These are phyloP conservation scores for Fistulifera solaris DNA, from an alignment of 108 stramenopile genomes.

Conservation along the genomic window DNA sequence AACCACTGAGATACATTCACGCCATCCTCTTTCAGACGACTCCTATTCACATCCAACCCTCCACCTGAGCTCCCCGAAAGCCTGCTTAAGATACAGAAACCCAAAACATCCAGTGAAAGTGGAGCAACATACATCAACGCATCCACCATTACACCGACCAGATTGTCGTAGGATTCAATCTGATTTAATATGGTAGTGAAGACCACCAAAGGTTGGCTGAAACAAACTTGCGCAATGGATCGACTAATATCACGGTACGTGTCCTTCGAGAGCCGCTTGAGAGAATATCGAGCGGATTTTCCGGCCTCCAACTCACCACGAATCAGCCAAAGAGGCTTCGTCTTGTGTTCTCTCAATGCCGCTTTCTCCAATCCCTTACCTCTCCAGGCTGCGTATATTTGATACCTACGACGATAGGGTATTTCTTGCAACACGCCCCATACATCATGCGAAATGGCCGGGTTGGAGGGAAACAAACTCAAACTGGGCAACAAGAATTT, in stretches of 20 bases:
- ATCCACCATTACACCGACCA: constrained; percentile 89
- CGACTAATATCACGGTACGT: constrained; percentile 71
- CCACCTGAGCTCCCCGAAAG: constrained; percentile 43
- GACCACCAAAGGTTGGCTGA: constrained; percentile 82
- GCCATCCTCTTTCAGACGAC: constrained; percentile 72
- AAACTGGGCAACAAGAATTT: constrained; percentile 53
- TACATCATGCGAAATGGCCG: constrained; percentile 49
- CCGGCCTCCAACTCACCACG: constrained; percentile 72
- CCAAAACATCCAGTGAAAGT: constrained; percentile 81
- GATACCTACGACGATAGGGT: constrained; percentile 61
- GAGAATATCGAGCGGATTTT: constrained; percentile 49
- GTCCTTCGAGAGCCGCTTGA: constrained; percentile 87
- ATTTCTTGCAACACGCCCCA: constrained; percentile 54
- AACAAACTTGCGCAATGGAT: constrained; percentile 71
- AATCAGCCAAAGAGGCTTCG: constrained; percentile 48
- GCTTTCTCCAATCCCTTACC: constrained; percentile 53
- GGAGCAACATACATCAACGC: constrained; percentile 68
- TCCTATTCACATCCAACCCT: constrained; percentile 32
- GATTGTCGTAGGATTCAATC: constrained; percentile 92
- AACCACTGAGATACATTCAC: constrained; percentile 85
- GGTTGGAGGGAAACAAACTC: constrained; percentile 60
- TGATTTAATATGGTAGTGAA: constrained; percentile 75
- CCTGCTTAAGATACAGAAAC: constrained; percentile 64
- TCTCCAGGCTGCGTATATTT: constrained; percentile 68
- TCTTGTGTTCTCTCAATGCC: constrained; percentile 20